A percentile compares a stretch with the other conserved stretches of the same genome.
These are phyloP conservation scores for Pisolithus thermaeus DNA, from an alignment of 1,284 basidiomycete species.

Conservation along the genomic window DNA sequence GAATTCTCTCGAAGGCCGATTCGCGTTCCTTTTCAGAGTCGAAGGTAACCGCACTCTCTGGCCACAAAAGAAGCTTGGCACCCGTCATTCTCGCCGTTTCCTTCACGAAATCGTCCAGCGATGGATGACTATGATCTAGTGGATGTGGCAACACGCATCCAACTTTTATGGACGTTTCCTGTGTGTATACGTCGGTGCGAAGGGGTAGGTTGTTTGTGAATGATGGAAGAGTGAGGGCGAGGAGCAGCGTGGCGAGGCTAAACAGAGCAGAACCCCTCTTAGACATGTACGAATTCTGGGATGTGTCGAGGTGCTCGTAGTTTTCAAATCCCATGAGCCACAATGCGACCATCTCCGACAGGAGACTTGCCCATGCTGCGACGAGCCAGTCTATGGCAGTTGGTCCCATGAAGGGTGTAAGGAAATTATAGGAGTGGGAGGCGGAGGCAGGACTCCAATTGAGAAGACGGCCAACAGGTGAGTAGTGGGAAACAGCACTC, in stretches of 20 bases:
- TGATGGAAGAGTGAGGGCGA: constrained; percentile 52
- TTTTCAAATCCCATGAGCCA: constrained; percentile 47
- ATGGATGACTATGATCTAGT: constrained; percentile 35
- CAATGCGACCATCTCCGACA: constrained; percentile 43
- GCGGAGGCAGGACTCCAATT: constrained; percentile 61
- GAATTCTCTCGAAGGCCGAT: constrained; percentile 42
- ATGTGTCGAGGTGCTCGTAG: constrained; percentile 8
- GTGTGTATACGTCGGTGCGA: constrained; percentile 34
- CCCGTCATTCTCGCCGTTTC: constrained; percentile 44
- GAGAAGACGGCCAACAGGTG: constrained; percentile 62
- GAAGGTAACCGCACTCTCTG: constrained; percentile 69
- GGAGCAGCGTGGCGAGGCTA: constrained; percentile 37
- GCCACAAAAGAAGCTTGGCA: constrained; percentile 69
- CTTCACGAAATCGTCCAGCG: constrained; percentile 53
- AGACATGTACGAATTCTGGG: constrained; percentile 12
- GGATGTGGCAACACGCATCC: constrained; percentile 58
- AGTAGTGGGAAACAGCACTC: constrained; percentile 44
- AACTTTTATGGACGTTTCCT: constrained; percentile 51
- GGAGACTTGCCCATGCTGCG: constrained; percentile 65
- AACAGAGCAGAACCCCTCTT: constrained; percentile 21
- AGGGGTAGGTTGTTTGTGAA: constrained; percentile 41
- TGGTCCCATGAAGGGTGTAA: constrained; percentile 50
- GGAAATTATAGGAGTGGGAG: constrained; percentile 54
- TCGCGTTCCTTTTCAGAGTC: constrained; percentile 43
- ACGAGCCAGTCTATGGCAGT: constrained; percentile 62